Conservation (phyloP, 495 filamentous ascomycete species). For the Daldinia caldariorum region DNA sequence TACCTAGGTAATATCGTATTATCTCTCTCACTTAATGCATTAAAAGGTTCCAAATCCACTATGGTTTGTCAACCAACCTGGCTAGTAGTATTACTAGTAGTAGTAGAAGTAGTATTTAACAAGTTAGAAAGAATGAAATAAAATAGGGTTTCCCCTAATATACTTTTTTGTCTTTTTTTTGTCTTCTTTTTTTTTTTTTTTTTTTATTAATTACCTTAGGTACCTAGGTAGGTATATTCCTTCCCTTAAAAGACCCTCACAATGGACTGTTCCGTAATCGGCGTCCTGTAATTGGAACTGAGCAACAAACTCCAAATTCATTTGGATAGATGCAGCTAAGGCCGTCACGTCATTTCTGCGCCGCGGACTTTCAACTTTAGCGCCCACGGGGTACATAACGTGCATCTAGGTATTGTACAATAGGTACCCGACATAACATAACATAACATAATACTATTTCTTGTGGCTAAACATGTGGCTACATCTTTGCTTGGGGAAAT, state of each 20-base stretch:
- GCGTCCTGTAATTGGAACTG: conserved; percentile 28
- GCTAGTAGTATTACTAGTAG: neutral
- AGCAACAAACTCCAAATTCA: neutral
- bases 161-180: neutral
- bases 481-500: too few relatives aligned
- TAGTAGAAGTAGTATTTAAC: too few relatives aligned
- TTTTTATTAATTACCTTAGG: too few relatives aligned
- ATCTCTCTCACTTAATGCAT: conserved; percentile 11
- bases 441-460: too few relatives aligned
- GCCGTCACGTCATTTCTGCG: conserved; percentile 38
- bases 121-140: neutral
- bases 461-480: too few relatives aligned
- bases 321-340: conserved; percentile 2
- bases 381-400: conserved; percentile 21
- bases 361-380: conserved; percentile 35
- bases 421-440: neutral
- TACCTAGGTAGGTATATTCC: too few relatives aligned
- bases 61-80: neutral
- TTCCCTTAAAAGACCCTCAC: neutral
- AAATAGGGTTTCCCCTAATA: neutral
- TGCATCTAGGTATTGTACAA: too few relatives aligned
- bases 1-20: conserved; percentile 15
- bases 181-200: neutral
- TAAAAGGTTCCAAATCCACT: conserved; percentile 6
- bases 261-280: conserved; percentile 39